Evolutionary conservation across 176 grass and related monocot species (phyloP).

Genomic region (Saccharum spontaneum): DNA sequence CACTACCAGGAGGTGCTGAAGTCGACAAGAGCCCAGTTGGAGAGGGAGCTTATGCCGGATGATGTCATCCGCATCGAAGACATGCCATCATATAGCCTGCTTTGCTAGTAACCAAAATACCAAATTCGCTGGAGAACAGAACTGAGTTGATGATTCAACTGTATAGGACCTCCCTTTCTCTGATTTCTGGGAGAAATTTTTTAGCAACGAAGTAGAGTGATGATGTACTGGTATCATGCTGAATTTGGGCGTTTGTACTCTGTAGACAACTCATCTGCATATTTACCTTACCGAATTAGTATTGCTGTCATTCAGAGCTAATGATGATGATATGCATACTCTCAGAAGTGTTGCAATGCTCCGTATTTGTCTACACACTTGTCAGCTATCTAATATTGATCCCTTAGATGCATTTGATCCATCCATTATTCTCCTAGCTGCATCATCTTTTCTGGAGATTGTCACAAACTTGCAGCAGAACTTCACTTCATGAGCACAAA

Average conservation of each 20-base stretch:
- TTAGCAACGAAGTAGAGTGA: constrained; percentile 4
- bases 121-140: background rate
- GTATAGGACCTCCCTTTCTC: constrained; percentile 40
- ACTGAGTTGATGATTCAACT: constrained; percentile 36
- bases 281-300: background rate
- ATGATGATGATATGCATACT: background rate
- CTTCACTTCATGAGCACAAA: background rate
- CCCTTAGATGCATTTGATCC: background rate
- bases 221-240: constrained; percentile 1
- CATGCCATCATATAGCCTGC: constrained; percentile 92
- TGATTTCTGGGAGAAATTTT: constrained; percentile 18
- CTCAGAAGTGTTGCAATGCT: background rate
- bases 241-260: constrained; percentile 15
- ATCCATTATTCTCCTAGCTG: background rate
- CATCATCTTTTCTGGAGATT: background rate
- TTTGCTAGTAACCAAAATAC: constrained; percentile 50
- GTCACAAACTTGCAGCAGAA: background rate
- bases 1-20: constrained; percentile 71
- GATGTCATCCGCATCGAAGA: constrained; percentile 97
- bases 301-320: background rate
- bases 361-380: background rate
- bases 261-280: constrained; percentile 4
- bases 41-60: constrained; percentile 83
- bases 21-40: constrained; percentile 72
- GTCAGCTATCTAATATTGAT: background rate